phyloP scores from a whole-genome alignment of 345 rosid genomes.

The Salix brachista region DNA sequence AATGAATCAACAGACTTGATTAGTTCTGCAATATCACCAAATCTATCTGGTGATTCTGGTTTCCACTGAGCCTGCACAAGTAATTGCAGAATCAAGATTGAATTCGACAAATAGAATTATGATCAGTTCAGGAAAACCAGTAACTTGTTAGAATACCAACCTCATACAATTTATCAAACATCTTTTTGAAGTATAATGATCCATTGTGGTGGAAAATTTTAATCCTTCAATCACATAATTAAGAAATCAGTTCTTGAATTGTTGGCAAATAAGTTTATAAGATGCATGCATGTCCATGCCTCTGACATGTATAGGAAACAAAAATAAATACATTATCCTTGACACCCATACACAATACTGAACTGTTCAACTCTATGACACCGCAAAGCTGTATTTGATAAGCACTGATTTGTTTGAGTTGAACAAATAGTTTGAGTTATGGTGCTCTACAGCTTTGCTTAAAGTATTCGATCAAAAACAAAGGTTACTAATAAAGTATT shows the following conservation, averaged over 20 bases:
- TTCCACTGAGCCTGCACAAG: conserved; percentile 79
- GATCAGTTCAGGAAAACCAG: neutral
- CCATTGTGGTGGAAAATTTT: conserved; percentile 84
- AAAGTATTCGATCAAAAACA: neutral
- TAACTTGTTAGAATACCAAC: conserved; percentile 28
- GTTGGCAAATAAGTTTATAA: too few relatives aligned
- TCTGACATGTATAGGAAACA: neutral
- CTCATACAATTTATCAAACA: conserved; percentile 89
- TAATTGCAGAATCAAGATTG: neutral
- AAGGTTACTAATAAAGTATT: neutral
- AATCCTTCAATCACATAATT: conserved; percentile 47
- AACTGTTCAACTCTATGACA: neutral
- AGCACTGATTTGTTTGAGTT: neutral
- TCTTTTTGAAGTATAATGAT: conserved; percentile 62
- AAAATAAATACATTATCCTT: neutral
- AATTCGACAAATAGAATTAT: neutral
- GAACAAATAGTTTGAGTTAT: neutral
- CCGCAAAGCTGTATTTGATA: neutral
- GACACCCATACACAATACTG: neutral
- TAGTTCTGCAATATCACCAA: conserved; percentile 68
- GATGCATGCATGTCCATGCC: neutral
- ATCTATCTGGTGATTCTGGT: conserved; percentile 71
- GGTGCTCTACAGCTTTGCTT: neutral
- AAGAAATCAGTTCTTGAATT: conserved; percentile 1
- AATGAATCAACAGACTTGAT: conserved; percentile 54